phyloP scores from a whole-genome alignment of 2,329 filamentous ascomycete species.

The Dothistroma septosporum region DNA sequence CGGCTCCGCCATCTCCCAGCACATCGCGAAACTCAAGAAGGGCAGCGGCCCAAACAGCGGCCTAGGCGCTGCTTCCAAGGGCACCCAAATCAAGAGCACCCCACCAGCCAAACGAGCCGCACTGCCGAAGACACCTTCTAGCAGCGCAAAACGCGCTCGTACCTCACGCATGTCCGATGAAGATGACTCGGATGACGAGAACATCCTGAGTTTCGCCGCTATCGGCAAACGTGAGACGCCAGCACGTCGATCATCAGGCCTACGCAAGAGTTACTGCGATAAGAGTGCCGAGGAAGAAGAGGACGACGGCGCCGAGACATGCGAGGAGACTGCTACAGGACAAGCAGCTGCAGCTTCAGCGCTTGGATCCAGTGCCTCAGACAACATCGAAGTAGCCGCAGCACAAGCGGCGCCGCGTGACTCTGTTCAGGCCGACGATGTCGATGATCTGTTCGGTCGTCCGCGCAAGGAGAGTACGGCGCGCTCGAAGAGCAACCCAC shows the following conservation, averaged over 20 bases:
- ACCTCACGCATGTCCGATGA: slow-evolving; percentile 22
- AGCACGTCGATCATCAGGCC: slow-evolving; percentile 15
- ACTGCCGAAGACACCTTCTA: slow-evolving; percentile 13
- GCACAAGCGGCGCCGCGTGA: neutral
- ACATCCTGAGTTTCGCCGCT: slow-evolving; percentile 9
- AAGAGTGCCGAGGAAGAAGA: slow-evolving; percentile 7
- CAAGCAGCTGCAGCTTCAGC: neutral
- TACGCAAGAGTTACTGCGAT: slow-evolving; percentile 8
- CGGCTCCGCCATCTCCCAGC: slow-evolving; percentile 23
- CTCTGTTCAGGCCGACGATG: slow-evolving; percentile 2
- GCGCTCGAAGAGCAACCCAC: slow-evolving; percentile 7
- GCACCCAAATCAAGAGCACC: slow-evolving; percentile 1
- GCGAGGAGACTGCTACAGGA: neutral
- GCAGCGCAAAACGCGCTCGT: slow-evolving; percentile 16
- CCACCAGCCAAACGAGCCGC: slow-evolving; percentile 9
- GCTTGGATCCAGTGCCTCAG: neutral
- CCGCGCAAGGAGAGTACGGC: slow-evolving; percentile 2
- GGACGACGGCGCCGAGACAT: neutral
- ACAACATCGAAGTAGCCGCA: neutral
- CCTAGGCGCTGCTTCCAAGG: slow-evolving; percentile 4
- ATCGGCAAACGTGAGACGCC: slow-evolving; percentile 15
- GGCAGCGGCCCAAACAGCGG: slow-evolving; percentile 9
- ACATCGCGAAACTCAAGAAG: slow-evolving; percentile 20
- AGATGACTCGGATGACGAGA: slow-evolving; percentile 26
- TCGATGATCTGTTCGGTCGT: neutral